Evolutionary conservation across 2,329 filamentous ascomycete species (phyloP).

Genomic region (Fusarium nodosum): DNA sequence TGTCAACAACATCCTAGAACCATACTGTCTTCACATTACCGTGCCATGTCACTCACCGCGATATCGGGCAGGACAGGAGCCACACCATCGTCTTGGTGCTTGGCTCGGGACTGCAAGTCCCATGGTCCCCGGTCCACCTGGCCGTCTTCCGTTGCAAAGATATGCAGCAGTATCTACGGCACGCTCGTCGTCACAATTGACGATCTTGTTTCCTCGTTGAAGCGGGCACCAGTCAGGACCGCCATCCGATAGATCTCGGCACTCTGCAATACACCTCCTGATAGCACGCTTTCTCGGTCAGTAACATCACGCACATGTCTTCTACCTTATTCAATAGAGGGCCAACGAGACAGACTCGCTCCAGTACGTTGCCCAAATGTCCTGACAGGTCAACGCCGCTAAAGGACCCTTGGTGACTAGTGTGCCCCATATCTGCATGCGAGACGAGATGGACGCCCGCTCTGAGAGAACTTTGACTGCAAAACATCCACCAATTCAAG

Average conservation of each 20-base stretch:
- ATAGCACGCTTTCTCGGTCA: constrained; percentile 40
- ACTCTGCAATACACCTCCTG: constrained; percentile 11
- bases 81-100: constrained; percentile 31
- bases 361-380: constrained; percentile 20
- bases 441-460: constrained; percentile 43
- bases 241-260: constrained; percentile 17
- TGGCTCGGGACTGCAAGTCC: constrained; percentile 13
- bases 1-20: not conserved
- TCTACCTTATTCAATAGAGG: not conserved
- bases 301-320: not conserved
- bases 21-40: constrained; percentile 1
- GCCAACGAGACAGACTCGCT: constrained; percentile 13
- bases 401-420: constrained; percentile 43
- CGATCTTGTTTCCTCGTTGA: constrained; percentile 46
- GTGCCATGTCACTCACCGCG: constrained; percentile 44
- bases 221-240: constrained; percentile 43
- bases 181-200: constrained; percentile 42
- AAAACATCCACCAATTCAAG: constrained; percentile 37
- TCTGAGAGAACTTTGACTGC: constrained; percentile 43
- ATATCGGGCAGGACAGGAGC: constrained; percentile 45
- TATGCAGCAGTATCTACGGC: constrained; percentile 26
- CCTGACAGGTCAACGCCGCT: constrained; percentile 22
- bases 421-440: constrained; percentile 50
- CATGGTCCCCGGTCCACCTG: constrained; percentile 41
- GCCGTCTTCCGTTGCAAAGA: constrained; percentile 36